Evolutionary conservation across 257 asterid species (phyloP).

Genomic region (Scutellaria galericulata): DNA sequence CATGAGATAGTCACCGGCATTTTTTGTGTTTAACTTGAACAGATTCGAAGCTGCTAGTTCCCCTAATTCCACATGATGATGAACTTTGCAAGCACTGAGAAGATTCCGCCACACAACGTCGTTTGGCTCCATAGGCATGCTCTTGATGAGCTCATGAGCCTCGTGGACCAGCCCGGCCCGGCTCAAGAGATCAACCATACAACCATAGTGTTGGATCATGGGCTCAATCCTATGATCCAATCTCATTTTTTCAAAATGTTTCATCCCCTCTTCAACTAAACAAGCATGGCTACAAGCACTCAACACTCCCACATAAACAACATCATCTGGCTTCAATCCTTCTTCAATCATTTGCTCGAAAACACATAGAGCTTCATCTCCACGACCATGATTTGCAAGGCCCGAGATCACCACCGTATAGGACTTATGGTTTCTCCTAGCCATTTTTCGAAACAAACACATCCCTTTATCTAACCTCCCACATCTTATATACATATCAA

Average conservation of each 20-base stretch:
- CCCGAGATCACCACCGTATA: constrained; percentile 75
- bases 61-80: constrained; percentile 53
- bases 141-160: constrained; percentile 61
- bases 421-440: constrained; percentile 53
- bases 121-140: constrained; percentile 69
- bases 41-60: constrained; percentile 59
- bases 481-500: constrained; percentile 73
- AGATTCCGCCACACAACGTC: constrained; percentile 78
- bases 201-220: constrained; percentile 79
- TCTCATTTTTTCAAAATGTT: constrained; percentile 58
- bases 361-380: constrained; percentile 58
- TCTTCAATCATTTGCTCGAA: constrained; percentile 62
- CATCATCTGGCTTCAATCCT: constrained; percentile 66
- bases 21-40: constrained; percentile 41
- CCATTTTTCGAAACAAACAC: constrained; percentile 55
- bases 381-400: constrained; percentile 64
- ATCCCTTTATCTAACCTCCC: constrained; percentile 68
- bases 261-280: constrained; percentile 58
- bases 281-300: constrained; percentile 74
- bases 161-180: constrained; percentile 58
- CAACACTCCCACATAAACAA: constrained; percentile 69
- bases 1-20: constrained; percentile 69
- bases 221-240: constrained; percentile 53
- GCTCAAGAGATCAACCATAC: constrained; percentile 80
- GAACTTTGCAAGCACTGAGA: constrained; percentile 66